Base-by-base conservation (phyloP, 225 moss, liverwort and hornwort species). In the Thuidium tamariscinum region DNA sequence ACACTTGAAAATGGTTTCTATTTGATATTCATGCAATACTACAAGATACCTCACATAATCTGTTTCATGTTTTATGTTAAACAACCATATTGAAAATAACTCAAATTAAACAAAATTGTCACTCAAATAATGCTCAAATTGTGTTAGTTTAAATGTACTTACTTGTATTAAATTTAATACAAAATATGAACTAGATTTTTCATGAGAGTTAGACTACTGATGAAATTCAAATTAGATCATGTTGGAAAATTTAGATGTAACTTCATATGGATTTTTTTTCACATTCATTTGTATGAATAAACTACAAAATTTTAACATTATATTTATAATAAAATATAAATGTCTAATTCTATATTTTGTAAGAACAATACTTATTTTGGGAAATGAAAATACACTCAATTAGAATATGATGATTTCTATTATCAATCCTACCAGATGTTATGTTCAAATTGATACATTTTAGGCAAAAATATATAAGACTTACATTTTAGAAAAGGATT, bases 341-440 rank as follows among this genome's bases (percentile, higher is more conserved):
- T 68, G 8, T 68, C 1, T 13, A 23, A 13, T 23, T 68, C 23
- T 2, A 22, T 2, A 13, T 68, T 67, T 39, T 68, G 4, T 4
- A 68, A 68, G 13, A 37, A 22, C 0, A 23, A 13, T 39, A 39
- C 23, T 23, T 39, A 23, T 39, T 68, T 2, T 13, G 0, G 0
- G 1, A 39, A 13, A 39, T 39, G 25, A 11, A 2, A 13, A 22
- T 25, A 41, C 1, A 41, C 1, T 69, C 1, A 8, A 0, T 15
- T 14, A 41, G 14, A 5, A 41, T 69, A 41, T 7, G 8, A 41
- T 25, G 12, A 2, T 14, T 41, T 41, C 4, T 37, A 12, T 12
- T 6, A 36, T 37, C 4, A 37, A 7, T 13, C 2, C 2, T 25
- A 68, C n/a, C n/a, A 4, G 4, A 7, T 37, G 1, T 67, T 4